A percentile compares a stretch with the other conserved stretches of the same genome.
Conservation (phyloP, 2,329 filamentous ascomycete genomes). For the Pestalotiopsis sp. region DNA sequence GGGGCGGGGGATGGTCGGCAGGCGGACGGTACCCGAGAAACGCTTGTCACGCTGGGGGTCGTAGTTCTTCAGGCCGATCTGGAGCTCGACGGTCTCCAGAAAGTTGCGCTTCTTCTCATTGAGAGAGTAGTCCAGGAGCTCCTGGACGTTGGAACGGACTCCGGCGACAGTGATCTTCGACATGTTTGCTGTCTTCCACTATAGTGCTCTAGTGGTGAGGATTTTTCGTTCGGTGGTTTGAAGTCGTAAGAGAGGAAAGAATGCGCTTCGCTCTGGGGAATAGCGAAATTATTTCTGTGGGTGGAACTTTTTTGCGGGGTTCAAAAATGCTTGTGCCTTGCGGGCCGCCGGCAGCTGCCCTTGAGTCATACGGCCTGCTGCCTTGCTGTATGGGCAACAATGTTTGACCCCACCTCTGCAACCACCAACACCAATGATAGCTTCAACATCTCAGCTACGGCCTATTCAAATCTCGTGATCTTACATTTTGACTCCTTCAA, state of each 20-base stretch:
- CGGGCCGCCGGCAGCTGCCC: constrained; percentile 1
- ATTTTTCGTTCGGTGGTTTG: constrained; percentile 40
- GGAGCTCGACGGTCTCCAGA: constrained; percentile 85
- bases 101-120: constrained; percentile 99
- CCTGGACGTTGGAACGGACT: constrained; percentile 68
- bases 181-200: constrained; percentile 89
- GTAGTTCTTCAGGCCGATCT: constrained; percentile 95
- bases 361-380: neutral
- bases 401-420: neutral
- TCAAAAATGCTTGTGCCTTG: neutral
- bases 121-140: constrained; percentile 92
- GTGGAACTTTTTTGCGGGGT: constrained; percentile 9
- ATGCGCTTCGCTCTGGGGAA: neutral
- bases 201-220: constrained; percentile 81
- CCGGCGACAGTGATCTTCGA: constrained; percentile 75
- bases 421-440: neutral
- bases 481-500: neutral
- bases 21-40: constrained; percentile 99
- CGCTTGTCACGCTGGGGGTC: constrained; percentile 98
- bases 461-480: neutral
- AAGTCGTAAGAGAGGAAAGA: constrained; percentile 10
- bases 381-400: neutral
- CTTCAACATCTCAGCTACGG: neutral
- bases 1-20: constrained; percentile 88
- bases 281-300: constrained; percentile 8